Base-by-base conservation (phyloP, 768 basidiomycete species). In the Hypholoma fasciculare region DNA sequence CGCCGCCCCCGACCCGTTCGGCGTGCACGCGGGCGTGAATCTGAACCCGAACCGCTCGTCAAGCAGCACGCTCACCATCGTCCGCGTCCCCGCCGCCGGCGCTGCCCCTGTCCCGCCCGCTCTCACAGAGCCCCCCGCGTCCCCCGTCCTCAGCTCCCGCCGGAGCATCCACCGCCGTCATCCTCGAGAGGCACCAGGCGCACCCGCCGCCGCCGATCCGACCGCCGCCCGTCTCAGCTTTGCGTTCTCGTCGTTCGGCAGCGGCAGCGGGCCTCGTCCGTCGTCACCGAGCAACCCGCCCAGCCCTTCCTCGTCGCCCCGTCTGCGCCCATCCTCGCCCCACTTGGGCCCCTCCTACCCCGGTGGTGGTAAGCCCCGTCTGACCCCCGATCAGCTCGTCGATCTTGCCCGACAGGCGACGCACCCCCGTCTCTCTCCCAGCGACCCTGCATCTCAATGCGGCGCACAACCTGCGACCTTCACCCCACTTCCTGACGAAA, bases 381-480 rank as follows among this genome's bases (percentile, higher is more conserved):
- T 91, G 2, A 78, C 84, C 1, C 87, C 91, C 23, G 89, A 91
- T 52, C 89, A 92, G 70, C 79, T 92, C 51, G 74, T 90, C 36
- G 87, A 89, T 55, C 80, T 94, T 26, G 92, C 90, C 1, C 82
- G 82, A 44, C 80, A 84, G 42, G 81, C 88, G 1, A 82, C 81
- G 11, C 71, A 76, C 53, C 84, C 75, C 9, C 70, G 64, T 23
- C 23, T 23, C 23, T 23, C 23, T 23, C 23, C 23, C 36, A 54
- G 63, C 4, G 64, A 65, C 66, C 47, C 50, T 60, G 59, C 65
- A 51, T 30, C 57, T 26, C 51, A 34, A 9, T 34, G 49, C 44
- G 19, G 57, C 1, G 59, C 76, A 2, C 63, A 76, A 0, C 83
- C 83, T 4, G 82, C 85, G 2, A 84, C 84, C 1, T 93, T 93